A percentile compares a stretch with the other conserved stretches of the same genome.
Evolutionary conservation across 371 early-diverging fungal genomes (phyloP).

Genomic region (Mortierella sp.): DNA sequence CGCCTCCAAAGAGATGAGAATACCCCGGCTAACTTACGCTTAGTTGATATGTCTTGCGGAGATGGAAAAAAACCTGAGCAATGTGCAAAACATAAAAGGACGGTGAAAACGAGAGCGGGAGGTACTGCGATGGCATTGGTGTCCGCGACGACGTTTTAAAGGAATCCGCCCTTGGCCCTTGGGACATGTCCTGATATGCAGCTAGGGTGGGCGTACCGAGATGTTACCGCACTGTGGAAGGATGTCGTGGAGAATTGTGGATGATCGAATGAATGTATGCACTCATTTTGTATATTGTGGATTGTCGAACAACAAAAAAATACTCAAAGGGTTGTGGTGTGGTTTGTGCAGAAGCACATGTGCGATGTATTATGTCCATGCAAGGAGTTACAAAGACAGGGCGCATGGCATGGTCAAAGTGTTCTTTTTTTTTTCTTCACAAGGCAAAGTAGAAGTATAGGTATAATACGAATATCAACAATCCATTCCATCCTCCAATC

Average conservation of each 20-base stretch:
- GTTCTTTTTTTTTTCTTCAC: slow-evolving; percentile 30
- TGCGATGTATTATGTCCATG: background rate
- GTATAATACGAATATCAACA: background rate
- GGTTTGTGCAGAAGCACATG: background rate
- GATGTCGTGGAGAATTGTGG: slow-evolving; percentile 23
- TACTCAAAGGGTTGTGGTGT: background rate
- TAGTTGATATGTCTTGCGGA: background rate
- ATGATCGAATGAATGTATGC: background rate
- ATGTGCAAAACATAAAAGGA: background rate
- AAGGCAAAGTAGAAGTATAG: slow-evolving; percentile 6
- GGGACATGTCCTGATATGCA: too few species aligned
- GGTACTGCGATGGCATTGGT: background rate
- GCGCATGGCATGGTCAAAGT: slow-evolving; percentile 45
- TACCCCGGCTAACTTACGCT: background rate
- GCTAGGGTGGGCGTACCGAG: background rate
- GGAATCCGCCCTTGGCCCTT: background rate
- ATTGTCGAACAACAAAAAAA: slow-evolving; percentile 3
- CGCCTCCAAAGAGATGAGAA: too few species aligned
- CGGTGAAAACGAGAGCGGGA: background rate
- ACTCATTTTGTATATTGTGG: background rate
- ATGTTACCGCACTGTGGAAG: slow-evolving; percentile 13
- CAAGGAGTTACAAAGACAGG: too few species aligned
- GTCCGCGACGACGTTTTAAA: background rate
- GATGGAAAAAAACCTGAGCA: background rate
- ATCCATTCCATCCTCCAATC: too few species aligned